phyloP scores from a whole-genome alignment of 768 basidiomycete genomes.

The Auricularia auricula-judae region DNA sequence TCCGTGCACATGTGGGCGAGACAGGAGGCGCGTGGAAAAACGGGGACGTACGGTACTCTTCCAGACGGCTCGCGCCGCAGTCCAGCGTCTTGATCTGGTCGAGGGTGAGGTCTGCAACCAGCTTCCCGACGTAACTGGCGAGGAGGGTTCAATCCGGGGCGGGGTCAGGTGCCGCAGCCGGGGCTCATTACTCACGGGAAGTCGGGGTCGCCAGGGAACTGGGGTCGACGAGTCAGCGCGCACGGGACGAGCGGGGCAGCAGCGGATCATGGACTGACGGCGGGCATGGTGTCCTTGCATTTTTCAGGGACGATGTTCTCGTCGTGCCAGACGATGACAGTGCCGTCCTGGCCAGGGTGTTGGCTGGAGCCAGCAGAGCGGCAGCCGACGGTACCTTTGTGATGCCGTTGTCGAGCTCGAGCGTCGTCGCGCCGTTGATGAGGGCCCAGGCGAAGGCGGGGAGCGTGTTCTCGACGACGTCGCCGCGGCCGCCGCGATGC shows the following conservation, averaged over 20 bases:
- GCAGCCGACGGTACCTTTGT: conserved; percentile 37
- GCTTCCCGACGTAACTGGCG: conserved; percentile 54
- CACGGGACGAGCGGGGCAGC: not conserved
- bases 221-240: not conserved
- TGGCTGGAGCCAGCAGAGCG: not conserved
- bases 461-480: conserved; percentile 60
- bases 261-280: conserved; percentile 26
- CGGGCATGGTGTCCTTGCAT: conserved; percentile 58
- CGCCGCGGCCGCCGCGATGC: conserved; percentile 68
- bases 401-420: conserved; percentile 72
- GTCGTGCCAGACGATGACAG: conserved; percentile 75
- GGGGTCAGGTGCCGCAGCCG: not conserved
- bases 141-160: not conserved
- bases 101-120: conserved; percentile 64
- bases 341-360: conserved; percentile 45
- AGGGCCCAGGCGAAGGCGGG: conserved; percentile 74
- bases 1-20: not conserved
- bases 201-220: conserved; percentile 47
- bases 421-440: conserved; percentile 61
- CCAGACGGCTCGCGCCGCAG: conserved; percentile 59
- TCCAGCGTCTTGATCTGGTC: conserved; percentile 73
- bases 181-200: conserved; percentile 29
- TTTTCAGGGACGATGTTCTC: conserved; percentile 50
- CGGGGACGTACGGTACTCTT: conserved; percentile 40
- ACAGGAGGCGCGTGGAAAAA: conserved; percentile 1